Evolutionary conservation across 495 filamentous ascomycete genomes (phyloP).

Genomic region (Neurospora tetrasperma): DNA sequence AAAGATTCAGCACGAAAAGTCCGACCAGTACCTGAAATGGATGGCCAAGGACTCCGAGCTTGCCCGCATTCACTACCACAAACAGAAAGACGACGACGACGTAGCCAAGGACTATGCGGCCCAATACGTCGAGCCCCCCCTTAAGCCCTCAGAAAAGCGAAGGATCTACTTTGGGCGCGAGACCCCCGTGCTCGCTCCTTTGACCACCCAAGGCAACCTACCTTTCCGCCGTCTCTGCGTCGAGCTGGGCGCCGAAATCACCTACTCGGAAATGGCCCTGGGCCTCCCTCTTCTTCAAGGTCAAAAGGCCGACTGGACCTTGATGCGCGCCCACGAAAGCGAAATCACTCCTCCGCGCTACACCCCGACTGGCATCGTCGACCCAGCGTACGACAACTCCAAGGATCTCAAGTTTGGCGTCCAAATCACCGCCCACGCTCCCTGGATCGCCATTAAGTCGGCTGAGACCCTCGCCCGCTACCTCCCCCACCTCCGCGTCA

Average conservation of each 20-base stretch:
- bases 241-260: conserved; percentile 79
- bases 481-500: conserved; percentile 70
- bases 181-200: conserved; percentile 79
- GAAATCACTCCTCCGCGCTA: conserved; percentile 61
- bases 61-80: conserved; percentile 39
- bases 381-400: conserved; percentile 67
- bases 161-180: conserved; percentile 87
- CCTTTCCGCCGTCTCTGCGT: conserved; percentile 92
- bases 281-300: conserved; percentile 85
- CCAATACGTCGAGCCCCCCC: conserved; percentile 69
- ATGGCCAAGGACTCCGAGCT: conserved; percentile 50
- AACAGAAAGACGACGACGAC: conserved; percentile 32
- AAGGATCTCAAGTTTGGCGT: conserved; percentile 81
- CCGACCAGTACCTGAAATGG: conserved; percentile 69
- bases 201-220: conserved; percentile 90
- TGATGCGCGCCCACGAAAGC: conserved; percentile 79
- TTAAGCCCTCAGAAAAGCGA: conserved; percentile 85
- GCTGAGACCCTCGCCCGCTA: conserved; percentile 68
- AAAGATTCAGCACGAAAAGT: conserved; percentile 53
- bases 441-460: conserved; percentile 76
- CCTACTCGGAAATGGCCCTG: conserved; percentile 98
- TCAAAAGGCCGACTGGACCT: conserved; percentile 81
- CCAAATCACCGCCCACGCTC: conserved; percentile 83
- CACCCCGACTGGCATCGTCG: conserved; percentile 33
- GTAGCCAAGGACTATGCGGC: conserved; percentile 62